These are phyloP conservation scores for Microdochium bolleyi DNA, from an alignment of 2,329 filamentous ascomycete species.

Conservation along the genomic window DNA sequence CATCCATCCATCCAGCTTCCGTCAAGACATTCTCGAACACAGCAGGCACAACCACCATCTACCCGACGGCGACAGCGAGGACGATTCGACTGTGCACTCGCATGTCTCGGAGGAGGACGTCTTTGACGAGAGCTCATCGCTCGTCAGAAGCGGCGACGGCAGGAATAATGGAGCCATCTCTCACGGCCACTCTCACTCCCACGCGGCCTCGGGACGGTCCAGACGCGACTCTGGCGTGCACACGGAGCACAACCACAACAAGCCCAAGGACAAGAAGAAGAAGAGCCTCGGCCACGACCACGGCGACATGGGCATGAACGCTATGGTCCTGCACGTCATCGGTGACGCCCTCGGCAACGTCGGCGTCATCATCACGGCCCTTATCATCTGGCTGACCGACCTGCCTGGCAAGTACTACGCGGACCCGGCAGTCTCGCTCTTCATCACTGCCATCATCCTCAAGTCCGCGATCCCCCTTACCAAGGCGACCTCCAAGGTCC, in stretches of 20 bases:
- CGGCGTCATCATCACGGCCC: slow-evolving; percentile 73
- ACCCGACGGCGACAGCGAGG: slow-evolving; percentile 35
- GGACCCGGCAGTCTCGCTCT: slow-evolving; percentile 83
- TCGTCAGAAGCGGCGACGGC: slow-evolving; percentile 17
- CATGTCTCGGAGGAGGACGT: slow-evolving; percentile 13
- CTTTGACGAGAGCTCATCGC: slow-evolving; percentile 28
- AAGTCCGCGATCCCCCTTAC: slow-evolving; percentile 72
- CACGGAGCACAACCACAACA: slow-evolving; percentile 70
- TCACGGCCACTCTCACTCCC: slow-evolving; percentile 15
- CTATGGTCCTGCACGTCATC: slow-evolving; percentile 67
- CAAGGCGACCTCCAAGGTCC: slow-evolving; percentile 73
- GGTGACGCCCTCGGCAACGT: slow-evolving; percentile 83
- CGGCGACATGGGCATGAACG: slow-evolving; percentile 91
- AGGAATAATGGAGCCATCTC: slow-evolving; percentile 17
- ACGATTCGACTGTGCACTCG: slow-evolving; percentile 32
- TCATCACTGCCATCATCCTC: slow-evolving; percentile 79
- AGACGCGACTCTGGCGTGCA: slow-evolving; percentile 51
- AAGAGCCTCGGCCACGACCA: slow-evolving; percentile 65
- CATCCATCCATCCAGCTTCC: slow-evolving; percentile 82
- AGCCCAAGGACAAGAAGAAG: slow-evolving; percentile 46
- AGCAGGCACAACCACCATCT: slow-evolving; percentile 54
- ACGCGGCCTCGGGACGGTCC: slow-evolving; percentile 16
- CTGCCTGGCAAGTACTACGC: slow-evolving; percentile 79
- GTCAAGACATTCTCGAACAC: slow-evolving; percentile 88
- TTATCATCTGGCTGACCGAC: slow-evolving; percentile 85